Conservation (phyloP, 2,329 filamentous ascomycete species). For the Coniochaeta prunicola region DNA sequence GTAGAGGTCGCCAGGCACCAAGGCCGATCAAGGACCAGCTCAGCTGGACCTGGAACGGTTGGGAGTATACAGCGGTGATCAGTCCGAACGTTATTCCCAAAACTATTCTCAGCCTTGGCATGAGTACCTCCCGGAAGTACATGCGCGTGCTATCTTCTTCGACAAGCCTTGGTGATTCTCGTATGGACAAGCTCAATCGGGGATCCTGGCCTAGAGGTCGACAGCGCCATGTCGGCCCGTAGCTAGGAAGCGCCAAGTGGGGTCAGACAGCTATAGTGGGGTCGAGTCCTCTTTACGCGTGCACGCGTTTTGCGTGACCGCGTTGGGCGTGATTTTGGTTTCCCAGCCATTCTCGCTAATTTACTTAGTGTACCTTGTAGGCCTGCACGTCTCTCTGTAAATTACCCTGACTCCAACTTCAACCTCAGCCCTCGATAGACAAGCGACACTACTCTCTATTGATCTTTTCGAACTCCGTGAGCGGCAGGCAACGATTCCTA, state of each 20-base stretch:
- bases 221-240: neutral
- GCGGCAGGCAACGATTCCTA: neutral
- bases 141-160: neutral
- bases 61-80: too few species aligned
- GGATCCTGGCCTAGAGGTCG: neutral
- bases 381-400: neutral
- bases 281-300: neutral
- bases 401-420: neutral
- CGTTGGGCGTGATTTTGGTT: neutral
- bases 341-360: neutral
- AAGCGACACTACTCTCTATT: neutral
- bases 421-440: neutral
- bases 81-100: too few species aligned
- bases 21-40: neutral
- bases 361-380: neutral
- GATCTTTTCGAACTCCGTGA: neutral
- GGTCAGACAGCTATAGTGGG: neutral
- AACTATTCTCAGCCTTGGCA: neutral
- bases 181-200: neutral
- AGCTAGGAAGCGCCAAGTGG: slow-evolving; percentile 14
- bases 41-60: neutral
- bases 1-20: neutral
- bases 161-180: neutral
- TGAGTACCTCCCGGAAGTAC: neutral
- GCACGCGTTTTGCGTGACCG: neutral